Base-by-base conservation (phyloP, 129 eudicot species). In the Pulicaria dysenterica region DNA sequence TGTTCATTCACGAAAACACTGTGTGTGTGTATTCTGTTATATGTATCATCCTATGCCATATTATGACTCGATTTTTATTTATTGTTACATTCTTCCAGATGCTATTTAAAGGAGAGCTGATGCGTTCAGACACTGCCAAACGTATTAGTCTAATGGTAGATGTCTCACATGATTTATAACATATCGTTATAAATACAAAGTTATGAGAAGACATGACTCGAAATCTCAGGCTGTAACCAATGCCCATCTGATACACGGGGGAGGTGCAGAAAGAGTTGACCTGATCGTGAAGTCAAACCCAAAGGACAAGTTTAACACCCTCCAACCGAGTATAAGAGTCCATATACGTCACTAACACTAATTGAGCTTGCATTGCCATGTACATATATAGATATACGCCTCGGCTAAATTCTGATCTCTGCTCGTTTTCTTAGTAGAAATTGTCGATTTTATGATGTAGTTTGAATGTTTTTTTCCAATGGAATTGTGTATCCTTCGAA, bases 121-220 rank as follows among this genome's bases (percentile, higher is more conserved):
- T 78, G 81, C 96, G 92, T 10, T 65, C 87, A 48, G 93, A 88
- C 81, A 84, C 87, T 60, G 85, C 83, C 62, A 88, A 86, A 66
- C 87, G 83, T 81, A 73, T 86, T 75, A 79, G 80, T 68, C 74
- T 91, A 91, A 72, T 86, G 89, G 84, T 88, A 83, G 87, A 78
- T 17, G 88, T 85, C 79, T 69, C 90, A 69, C 97, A 74, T 79
- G 90, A 82, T 84, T 88, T 84, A 71, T 83, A 88, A 83, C 85
- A 76, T 77, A 60, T 16, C 63, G 3, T 16, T 63, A 24, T 24
- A 73, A 70, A 17, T 58, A 58, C 39, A 40, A 66, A 43, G n/a
- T 58, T 71, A 79, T 40, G 17, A 55, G 58, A 75, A 75, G 37
- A 64, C 71, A 42, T 69, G 78, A 63, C 76, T 79, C 77, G 56